A percentile compares a stretch with the other conserved stretches of the same genome.
Conservation (phyloP, 108 stramenopile genomes). For the Cyclotella sp. region DNA sequence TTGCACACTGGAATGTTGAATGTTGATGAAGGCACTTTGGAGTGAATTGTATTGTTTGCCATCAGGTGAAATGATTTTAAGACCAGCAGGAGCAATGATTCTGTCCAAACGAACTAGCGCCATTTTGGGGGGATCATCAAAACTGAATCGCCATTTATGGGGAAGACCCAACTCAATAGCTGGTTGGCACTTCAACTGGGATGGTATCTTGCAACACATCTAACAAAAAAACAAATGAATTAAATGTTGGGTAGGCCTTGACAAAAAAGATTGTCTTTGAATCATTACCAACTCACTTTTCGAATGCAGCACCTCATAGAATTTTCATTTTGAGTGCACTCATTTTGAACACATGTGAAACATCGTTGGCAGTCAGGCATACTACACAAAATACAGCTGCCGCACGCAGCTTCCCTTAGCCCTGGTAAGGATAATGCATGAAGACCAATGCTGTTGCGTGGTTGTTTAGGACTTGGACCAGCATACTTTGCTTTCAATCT, state of each 20-base stretch:
- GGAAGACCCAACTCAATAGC: slow-evolving; percentile 38
- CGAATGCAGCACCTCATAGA: slow-evolving; percentile 22
- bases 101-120: slow-evolving; percentile 13
- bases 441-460: background rate
- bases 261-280: background rate
- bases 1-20: slow-evolving; percentile 21
- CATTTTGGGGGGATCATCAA: slow-evolving; percentile 37
- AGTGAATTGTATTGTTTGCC: slow-evolving; percentile 33
- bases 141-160: slow-evolving; percentile 38
- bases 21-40: slow-evolving; percentile 25
- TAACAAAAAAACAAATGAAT: slow-evolving; percentile 10
- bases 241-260: background rate
- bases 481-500: background rate
- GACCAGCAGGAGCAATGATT: slow-evolving; percentile 18
- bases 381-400: slow-evolving; percentile 35
- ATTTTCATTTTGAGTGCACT: background rate
- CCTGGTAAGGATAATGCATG: background rate
- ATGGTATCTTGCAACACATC: slow-evolving; percentile 52
- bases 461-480: background rate
- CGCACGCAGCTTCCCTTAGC: slow-evolving; percentile 9
- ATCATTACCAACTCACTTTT: slow-evolving; percentile 18
- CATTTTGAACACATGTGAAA: slow-evolving; percentile 12
- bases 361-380: slow-evolving; percentile 41
- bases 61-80: slow-evolving; percentile 35
- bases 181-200: slow-evolving; percentile 32